Conservation (phyloP, 1,284 basidiomycete genomes). For the Pseudozyma sp. region DNA sequence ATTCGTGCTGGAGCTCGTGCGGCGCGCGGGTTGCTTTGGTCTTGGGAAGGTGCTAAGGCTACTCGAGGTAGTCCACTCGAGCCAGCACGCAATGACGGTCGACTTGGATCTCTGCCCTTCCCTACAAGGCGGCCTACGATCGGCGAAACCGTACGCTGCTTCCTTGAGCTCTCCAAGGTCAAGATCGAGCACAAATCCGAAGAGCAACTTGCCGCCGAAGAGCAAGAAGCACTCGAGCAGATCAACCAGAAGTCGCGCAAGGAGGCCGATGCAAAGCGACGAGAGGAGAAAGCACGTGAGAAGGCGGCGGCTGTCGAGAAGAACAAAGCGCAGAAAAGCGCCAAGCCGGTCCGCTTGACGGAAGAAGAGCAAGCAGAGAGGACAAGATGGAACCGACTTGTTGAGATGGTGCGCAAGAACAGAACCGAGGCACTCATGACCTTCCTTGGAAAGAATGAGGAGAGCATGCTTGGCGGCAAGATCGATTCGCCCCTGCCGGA, state of each 20-base stretch:
- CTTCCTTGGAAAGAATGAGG: constrained; percentile 83
- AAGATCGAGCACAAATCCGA: constrained; percentile 89
- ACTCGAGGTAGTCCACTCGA: constrained; percentile 61
- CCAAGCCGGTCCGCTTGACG: constrained; percentile 25
- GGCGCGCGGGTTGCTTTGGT: constrained; percentile 65
- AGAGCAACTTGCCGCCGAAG: constrained; percentile 78
- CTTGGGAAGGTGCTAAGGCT: constrained; percentile 54
- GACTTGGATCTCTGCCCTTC: constrained; percentile 63
- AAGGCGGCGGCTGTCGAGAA: constrained; percentile 21
- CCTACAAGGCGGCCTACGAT: constrained; percentile 77
- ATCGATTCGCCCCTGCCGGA: constrained; percentile 57
- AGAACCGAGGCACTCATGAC: constrained; percentile 81
- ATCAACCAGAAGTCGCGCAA: constrained; percentile 40
- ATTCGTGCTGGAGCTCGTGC: constrained; percentile 60
- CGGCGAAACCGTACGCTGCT: constrained; percentile 87
- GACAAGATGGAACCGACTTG: constrained; percentile 71
- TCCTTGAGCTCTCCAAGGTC: constrained; percentile 85
- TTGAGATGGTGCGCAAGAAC: constrained; percentile 90
- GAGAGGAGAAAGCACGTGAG: constrained; percentile 49
- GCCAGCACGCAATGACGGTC: constrained; percentile 66
- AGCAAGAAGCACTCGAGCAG: constrained; percentile 46
- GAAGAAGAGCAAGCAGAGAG: constrained; percentile 44
- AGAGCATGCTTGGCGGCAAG: constrained; percentile 69
- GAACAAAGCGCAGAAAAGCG: constrained; percentile 32
- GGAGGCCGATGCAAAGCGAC: constrained; percentile 46